Base-by-base conservation (phyloP, 306 rosid genomes). In the Quercus parvula region DNA sequence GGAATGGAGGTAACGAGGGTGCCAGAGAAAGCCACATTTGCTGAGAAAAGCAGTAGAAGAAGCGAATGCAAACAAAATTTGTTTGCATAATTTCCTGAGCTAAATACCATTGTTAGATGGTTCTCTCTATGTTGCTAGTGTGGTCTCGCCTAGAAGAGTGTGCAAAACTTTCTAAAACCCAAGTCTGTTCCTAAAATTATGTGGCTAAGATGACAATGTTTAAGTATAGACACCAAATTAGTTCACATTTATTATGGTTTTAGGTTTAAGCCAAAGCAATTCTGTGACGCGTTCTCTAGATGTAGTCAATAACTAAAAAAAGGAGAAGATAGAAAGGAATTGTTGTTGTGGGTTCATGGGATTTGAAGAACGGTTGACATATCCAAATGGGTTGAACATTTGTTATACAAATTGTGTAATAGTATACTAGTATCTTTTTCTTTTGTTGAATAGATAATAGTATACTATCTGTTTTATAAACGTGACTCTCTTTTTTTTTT, bases 1-100 rank as follows among this genome's bases (percentile, higher is more conserved):
- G 82, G 82, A 20, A 79, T 3, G 2, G 61, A 5, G 55, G 66
- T 79, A 63, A 72, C 77, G 13, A 79, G 57, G 5, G 82, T 71
- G 56, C 56, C 75, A 2, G 56, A 41, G 49, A 56, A 25, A 33
- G 28, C 70, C 30, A 31, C 46, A 25, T 57, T 70, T 13, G 31
- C 76, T 8, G 31, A 70, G 70, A 70, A 78, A 35, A 78, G 5
- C 30, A 78, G 70, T 24, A 70, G 55, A 14, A 77, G 49, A 70
- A 70, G 58, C 70, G 41, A 57, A 25, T 78, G 22, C 33, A 78
- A 27, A 78, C 76, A 67, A 1, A 19, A 3, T 35, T 14, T 35
- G 22, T 19, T 35, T 13, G 27, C 28, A 35, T 35, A 5, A 33
- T 66, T 66, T 22, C 49, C 6, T 2, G 71, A 31, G 49, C 25